Base-by-base conservation (phyloP, 1,284 basidiomycete species). In the Ganoderma lucidum region DNA sequence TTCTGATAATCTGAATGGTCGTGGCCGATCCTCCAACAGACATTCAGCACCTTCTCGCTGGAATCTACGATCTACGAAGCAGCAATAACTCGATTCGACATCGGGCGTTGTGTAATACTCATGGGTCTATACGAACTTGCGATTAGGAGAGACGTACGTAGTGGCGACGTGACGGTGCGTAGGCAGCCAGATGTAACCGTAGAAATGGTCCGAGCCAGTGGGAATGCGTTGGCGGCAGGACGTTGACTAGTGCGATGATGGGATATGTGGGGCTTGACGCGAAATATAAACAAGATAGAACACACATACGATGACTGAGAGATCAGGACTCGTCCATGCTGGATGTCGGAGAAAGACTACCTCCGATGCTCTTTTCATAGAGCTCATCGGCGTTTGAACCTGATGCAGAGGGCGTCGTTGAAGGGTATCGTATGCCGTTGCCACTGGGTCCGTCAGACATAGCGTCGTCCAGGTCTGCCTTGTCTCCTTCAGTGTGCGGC, bases 251-350 rank as follows among this genome's bases (percentile, higher is more conserved):
- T 37, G 62, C 64, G 65, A 63, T 35, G 68, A 55, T 58, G 61
- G 42, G n/a, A 66, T 39, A 55, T 62, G 62, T 56, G 63, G n/a
- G 55, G 39, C 28, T 64, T 61, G 58, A 44, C 41, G 53, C 39
- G 15, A 9, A 63, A 62, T 70, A 62, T 70, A 68, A 65, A 37
- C 71, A 71, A 70, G 58, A 73, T 59, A 59, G n/a, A 66, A 67
- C 56, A 58, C 58, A 70, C 66, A 65, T 23, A 51, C 12, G 51
- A 55, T 55, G 35, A 10, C 32, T 30, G 51, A 53, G 63, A 35
- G 23, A 63, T 77, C 75, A 78, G 67, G 77, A 79, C 71, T 77
- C 77, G 73, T 80, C 80, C 77, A 80, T 79, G 70, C 72, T 77
- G 6, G 77, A 76, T 32, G 76, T 64, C 44, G 80, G 79, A 42